These are phyloP conservation scores for Endoconidiophora polonica DNA, from an alignment of 2,329 filamentous ascomycete genomes.

Conservation along the genomic window DNA sequence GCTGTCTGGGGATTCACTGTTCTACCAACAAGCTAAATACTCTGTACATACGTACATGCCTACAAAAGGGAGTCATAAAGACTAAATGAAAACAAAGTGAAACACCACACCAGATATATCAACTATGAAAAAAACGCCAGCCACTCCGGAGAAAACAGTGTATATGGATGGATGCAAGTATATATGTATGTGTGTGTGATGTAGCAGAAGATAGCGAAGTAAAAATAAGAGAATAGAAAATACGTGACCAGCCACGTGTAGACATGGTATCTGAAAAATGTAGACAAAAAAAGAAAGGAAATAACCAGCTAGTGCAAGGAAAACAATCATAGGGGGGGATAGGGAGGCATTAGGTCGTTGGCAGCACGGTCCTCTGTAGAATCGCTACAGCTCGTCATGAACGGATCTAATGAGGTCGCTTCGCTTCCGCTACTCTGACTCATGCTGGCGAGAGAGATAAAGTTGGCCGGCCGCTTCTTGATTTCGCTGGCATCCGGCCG, in stretches of 20 bases:
- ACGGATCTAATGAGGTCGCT: background rate
- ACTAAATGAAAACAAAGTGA: too few species aligned
- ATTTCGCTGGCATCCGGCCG: background rate
- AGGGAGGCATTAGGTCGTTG: background rate
- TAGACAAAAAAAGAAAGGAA: background rate
- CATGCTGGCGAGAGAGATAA: slow-evolving; percentile 4
- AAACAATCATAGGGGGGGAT: background rate
- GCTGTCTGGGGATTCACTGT: too few species aligned
- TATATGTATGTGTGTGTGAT: too few species aligned
- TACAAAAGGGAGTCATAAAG: too few species aligned
- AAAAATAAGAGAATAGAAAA: too few species aligned
- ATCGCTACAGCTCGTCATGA: background rate
- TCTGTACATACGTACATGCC: too few species aligned
- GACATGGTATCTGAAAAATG: background rate
- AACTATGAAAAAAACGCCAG: too few species aligned
- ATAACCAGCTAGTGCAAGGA: background rate
- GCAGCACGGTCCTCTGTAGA: background rate
- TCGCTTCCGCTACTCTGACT: slow-evolving; percentile 4
- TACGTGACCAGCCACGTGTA: background rate
- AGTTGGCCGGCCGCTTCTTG: background rate
- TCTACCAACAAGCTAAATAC: too few species aligned
- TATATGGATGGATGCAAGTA: too few species aligned
- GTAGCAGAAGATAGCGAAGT: too few species aligned
- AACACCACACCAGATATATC: too few species aligned
- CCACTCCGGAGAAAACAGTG: too few species aligned